Evolutionary conservation across 768 basidiomycete species (phyloP).

Genomic region (Leccinum truebloodii): DNA sequence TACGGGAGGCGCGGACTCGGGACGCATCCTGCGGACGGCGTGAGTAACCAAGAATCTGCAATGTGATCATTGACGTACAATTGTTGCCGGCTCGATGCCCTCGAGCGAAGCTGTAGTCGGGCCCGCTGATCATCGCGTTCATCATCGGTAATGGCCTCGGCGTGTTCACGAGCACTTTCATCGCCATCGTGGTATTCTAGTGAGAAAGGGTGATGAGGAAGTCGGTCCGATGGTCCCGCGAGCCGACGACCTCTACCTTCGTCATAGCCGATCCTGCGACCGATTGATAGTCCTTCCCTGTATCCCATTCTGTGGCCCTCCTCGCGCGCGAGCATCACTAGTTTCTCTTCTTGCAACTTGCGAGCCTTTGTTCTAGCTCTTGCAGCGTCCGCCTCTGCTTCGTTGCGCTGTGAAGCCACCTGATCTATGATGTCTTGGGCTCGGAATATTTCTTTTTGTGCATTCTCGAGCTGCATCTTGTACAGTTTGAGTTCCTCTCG

Average conservation of each 20-base stretch:
- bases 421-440: constrained; percentile 45
- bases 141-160: constrained; percentile 19
- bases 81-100: constrained; percentile 17
- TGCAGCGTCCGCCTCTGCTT: constrained; percentile 48
- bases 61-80: constrained; percentile 24
- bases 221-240: constrained; percentile 11
- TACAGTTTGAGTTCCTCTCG: constrained; percentile 47
- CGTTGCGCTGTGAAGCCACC: constrained; percentile 42
- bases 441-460: constrained; percentile 44
- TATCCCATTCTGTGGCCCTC: constrained; percentile 45
- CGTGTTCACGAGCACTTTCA: constrained; percentile 15
- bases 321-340: constrained; percentile 42
- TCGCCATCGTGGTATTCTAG: constrained; percentile 17
- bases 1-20: constrained; percentile 31
- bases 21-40: constrained; percentile 22
- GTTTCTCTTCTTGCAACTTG: constrained; percentile 42
- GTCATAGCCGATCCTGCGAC: constrained; percentile 32
- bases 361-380: constrained; percentile 46
- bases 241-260: constrained; percentile 27
- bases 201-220: constrained; percentile 11
- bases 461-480: constrained; percentile 46
- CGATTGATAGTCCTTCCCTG: constrained; percentile 40
- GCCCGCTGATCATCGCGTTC: constrained; percentile 24
- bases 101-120: constrained; percentile 15
- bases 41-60: constrained; percentile 11